A percentile compares a stretch with the other conserved stretches of the same genome.
These are phyloP conservation scores for Cladosporium sp. DNA, from an alignment of 2,329 filamentous ascomycete genomes.

Conservation along the genomic window DNA sequence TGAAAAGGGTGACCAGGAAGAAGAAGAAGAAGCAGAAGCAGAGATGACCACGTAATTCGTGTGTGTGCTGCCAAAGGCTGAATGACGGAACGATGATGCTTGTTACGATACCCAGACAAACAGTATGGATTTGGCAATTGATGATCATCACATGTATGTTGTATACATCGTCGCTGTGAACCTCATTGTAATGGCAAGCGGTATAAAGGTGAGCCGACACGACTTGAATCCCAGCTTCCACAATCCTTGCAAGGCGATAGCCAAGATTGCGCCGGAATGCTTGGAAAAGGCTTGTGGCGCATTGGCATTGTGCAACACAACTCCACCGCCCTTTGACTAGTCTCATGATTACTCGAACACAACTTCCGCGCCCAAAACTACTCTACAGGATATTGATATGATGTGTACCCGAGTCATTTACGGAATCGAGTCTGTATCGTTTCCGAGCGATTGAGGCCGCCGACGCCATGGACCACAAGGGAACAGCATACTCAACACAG, in stretches of 20 bases:
- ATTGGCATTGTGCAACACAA: not conserved
- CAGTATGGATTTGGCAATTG: not conserved
- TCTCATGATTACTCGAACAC: not conserved
- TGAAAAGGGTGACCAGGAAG: not conserved
- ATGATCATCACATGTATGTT: not conserved
- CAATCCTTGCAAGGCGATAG: not conserved
- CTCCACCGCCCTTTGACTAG: not conserved
- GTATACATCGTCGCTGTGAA: not conserved
- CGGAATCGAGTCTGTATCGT: not conserved
- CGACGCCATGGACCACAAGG: not conserved
- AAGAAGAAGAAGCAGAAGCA: constrained; percentile 13
- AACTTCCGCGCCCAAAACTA: not conserved
- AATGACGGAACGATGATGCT: not conserved
- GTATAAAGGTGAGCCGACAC: not conserved
- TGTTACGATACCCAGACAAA: not conserved
- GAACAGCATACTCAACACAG: not conserved
- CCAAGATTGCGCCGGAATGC: not conserved
- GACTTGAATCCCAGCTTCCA: not conserved
- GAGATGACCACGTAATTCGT: constrained; percentile 6
- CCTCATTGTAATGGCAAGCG: not conserved
- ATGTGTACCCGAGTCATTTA: not conserved
- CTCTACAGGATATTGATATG: not conserved
- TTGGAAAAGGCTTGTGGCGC: constrained; percentile 2
- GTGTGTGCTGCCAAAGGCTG: not conserved
- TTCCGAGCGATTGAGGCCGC: not conserved